Evolutionary conservation across 306 rosid species (phyloP).

Genomic region (Senna siamea): DNA sequence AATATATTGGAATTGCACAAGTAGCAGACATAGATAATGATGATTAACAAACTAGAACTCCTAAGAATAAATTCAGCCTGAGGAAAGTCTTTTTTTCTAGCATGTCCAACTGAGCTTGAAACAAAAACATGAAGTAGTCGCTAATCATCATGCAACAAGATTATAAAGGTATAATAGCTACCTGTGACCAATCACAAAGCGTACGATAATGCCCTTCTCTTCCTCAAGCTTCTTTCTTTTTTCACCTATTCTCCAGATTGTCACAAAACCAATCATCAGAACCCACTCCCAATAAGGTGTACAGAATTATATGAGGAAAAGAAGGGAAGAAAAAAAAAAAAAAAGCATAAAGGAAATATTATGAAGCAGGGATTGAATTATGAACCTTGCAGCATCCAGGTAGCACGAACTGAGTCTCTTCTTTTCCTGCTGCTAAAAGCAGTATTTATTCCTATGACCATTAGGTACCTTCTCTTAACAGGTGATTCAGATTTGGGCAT

Average conservation of each 20-base stretch:
- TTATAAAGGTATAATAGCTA: conserved; percentile 39
- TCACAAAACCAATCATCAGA: conserved; percentile 48
- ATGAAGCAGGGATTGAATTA: conserved; percentile 22
- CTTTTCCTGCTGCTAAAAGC: conserved; percentile 98
- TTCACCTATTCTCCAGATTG: conserved; percentile 67
- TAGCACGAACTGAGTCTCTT: conserved; percentile 92
- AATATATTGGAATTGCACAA: background rate
- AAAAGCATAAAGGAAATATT: background rate
- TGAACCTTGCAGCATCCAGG: conserved; percentile 97
- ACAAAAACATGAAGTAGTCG: background rate
- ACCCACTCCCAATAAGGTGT: conserved; percentile 19
- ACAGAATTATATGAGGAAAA: background rate
- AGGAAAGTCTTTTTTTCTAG: conserved; percentile 1
- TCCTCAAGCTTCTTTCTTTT: conserved; percentile 92
- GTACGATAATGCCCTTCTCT: conserved; percentile 91
- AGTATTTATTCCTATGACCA: conserved; percentile 94
- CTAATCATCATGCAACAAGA: background rate
- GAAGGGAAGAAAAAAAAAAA: background rate
- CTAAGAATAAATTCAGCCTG: background rate
- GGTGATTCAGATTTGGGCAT: conserved; percentile 48
- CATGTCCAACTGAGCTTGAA: background rate
- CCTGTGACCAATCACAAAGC: conserved; percentile 98
- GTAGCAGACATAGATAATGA: background rate
- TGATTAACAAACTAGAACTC: conserved; percentile 19
- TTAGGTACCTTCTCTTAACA: conserved; percentile 67